Evolutionary conservation across 345 rosid species (phyloP).

Genomic region (Eucalyptus rudis): DNA sequence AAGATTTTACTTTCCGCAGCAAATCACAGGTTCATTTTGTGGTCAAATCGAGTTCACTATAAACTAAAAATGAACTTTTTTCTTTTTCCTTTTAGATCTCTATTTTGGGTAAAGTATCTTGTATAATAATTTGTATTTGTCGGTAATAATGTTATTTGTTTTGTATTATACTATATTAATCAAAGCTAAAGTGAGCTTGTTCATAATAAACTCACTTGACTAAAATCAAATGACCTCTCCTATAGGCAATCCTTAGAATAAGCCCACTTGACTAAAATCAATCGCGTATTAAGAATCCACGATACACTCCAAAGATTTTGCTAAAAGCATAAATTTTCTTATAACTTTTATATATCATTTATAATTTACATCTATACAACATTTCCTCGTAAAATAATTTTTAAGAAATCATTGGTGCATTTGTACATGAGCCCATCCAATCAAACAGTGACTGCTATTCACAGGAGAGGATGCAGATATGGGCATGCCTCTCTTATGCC

Average conservation of each 20-base stretch:
- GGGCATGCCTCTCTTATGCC: conserved; percentile 25
- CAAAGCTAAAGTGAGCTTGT: background rate
- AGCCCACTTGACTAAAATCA: background rate
- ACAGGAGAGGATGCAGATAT: background rate
- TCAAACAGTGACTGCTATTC: background rate
- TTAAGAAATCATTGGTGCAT: background rate
- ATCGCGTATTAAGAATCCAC: background rate
- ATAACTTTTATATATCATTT: background rate
- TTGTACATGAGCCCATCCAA: background rate
- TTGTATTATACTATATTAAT: background rate
- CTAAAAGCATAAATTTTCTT: background rate
- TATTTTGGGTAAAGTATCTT: background rate
- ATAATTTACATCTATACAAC: background rate
- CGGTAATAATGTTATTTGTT: background rate
- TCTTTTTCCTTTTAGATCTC: background rate
- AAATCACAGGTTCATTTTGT: background rate
- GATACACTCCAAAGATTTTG: background rate
- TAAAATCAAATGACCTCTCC: background rate
- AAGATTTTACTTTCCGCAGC: background rate
- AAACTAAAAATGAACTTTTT: background rate
- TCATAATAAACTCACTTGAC: background rate
- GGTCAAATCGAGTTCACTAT: background rate
- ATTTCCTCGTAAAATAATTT: background rate
- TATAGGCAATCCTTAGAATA: background rate
- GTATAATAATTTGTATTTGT: background rate